Evolutionary conservation across 257 asterid genomes (phyloP).

Genomic region (Euphrasia confusa): DNA sequence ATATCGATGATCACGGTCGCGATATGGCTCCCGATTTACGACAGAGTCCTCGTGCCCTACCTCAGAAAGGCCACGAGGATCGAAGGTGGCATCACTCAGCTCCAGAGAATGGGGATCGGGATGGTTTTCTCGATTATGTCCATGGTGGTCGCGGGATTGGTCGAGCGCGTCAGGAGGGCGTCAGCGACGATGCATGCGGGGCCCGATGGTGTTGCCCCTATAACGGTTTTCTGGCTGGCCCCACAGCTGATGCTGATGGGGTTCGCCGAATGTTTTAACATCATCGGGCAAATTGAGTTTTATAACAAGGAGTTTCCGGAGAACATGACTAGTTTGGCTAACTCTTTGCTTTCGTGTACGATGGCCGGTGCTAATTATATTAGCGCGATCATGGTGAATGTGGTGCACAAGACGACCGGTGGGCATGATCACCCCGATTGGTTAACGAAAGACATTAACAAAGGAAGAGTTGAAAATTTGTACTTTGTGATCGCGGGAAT

Average conservation of each 20-base stretch:
- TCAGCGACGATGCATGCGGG: conserved; percentile 31
- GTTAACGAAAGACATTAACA: conserved; percentile 40
- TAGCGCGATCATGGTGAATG: conserved; percentile 49
- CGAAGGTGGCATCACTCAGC: conserved; percentile 71
- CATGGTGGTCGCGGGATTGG: conserved; percentile 61
- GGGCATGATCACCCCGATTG: conserved; percentile 19
- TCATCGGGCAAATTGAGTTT: background rate
- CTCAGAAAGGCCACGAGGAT: conserved; percentile 38
- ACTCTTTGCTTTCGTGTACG: conserved; percentile 17
- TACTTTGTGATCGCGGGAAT: conserved; percentile 58
- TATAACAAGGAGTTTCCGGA: background rate
- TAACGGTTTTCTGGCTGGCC: conserved; percentile 2
- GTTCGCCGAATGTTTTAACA: background rate
- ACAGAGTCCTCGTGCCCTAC: conserved; percentile 51
- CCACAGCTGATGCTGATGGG: background rate
- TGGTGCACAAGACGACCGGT: conserved; percentile 57
- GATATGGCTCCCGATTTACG: conserved; percentile 65
- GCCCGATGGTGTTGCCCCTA: conserved; percentile 30
- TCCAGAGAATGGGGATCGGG: conserved; percentile 82
- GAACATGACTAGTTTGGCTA: too few species aligned
- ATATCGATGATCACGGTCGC: conserved; percentile 71
- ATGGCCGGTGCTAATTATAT: conserved; percentile 62
- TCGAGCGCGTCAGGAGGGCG: conserved; percentile 53
- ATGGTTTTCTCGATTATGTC: conserved; percentile 55
- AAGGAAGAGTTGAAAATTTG: conserved; percentile 53